phyloP scores from a whole-genome alignment of 192 early-diverging fungal species.

The Rhizophlyctis rosea region DNA sequence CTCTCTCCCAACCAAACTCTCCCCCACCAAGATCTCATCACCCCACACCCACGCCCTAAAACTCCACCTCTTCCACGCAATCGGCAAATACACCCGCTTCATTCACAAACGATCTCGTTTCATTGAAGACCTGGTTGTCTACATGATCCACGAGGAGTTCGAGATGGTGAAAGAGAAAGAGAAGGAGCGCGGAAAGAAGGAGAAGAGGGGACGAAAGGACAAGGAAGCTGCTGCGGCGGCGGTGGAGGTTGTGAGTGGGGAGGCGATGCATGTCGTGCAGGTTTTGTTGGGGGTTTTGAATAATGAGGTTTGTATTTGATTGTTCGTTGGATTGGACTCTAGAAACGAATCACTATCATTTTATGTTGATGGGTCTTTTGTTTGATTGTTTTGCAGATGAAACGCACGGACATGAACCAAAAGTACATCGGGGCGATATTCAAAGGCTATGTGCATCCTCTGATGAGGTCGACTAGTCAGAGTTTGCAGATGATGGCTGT shows the following conservation, averaged over 20 bases:
- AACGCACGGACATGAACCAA: slow-evolving; percentile 43
- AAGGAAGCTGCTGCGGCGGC: background rate
- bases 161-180: slow-evolving; percentile 34
- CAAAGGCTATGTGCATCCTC: slow-evolving; percentile 44
- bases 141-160: slow-evolving; percentile 48
- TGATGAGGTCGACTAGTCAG: slow-evolving; percentile 38
- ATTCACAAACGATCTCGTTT: slow-evolving; percentile 29
- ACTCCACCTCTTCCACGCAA: slow-evolving; percentile 47
- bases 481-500: slow-evolving; percentile 46
- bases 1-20: background rate
- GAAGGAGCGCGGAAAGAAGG: slow-evolving; percentile 28
- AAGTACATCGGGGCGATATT: slow-evolving; percentile 57
- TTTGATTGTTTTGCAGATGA: slow-evolving; percentile 27
- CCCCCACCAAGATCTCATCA: slow-evolving; percentile 1
- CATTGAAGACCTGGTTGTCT: slow-evolving; percentile 49
- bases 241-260: slow-evolving; percentile 10
- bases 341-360: background rate
- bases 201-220: background rate
- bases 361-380: background rate
- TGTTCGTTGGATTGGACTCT: background rate
- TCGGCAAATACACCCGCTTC: slow-evolving; percentile 47
- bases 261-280: slow-evolving; percentile 34
- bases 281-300: slow-evolving; percentile 40
- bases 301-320: slow-evolving; percentile 41
- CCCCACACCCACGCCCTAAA: slow-evolving; percentile 33